Percentiles rank a stretch among this genome's conserved stretches.
These are phyloP conservation scores for Penicillium argentinense DNA, from an alignment of 495 filamentous ascomycete species.

Conservation along the genomic window DNA sequence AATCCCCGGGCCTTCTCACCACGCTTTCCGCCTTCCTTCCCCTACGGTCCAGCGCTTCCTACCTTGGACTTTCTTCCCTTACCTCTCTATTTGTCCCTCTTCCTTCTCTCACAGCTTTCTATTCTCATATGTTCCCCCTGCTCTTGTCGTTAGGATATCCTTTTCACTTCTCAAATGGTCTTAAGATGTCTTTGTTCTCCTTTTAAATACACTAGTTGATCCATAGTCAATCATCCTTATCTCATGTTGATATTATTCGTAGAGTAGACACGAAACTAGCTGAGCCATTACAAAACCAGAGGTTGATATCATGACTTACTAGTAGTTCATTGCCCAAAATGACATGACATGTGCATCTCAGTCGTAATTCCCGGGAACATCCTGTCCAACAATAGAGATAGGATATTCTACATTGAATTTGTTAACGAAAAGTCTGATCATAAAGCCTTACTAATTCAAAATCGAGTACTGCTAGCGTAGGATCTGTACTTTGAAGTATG, in stretches of 20 bases:
- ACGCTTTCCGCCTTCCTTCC: not conserved
- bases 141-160: constrained; percentile 30
- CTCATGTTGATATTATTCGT: not conserved
- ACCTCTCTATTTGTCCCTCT: not conserved
- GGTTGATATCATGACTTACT: too few species aligned
- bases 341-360: too few species aligned
- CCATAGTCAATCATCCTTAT: not conserved
- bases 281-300: too few species aligned
- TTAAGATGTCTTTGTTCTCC: constrained; percentile 8
- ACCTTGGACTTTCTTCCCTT: not conserved
- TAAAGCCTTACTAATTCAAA: too few species aligned
- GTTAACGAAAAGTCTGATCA: too few species aligned
- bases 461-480: too few species aligned
- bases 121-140: constrained; percentile 23
- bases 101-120: not conserved
- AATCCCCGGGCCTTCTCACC: not conserved
- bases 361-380: too few species aligned
- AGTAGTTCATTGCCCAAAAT: too few species aligned
- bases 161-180: constrained; percentile 24
- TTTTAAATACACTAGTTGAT: constrained; percentile 7
- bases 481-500: too few species aligned
- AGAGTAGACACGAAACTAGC: too few species aligned
- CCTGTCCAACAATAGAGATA: too few species aligned
- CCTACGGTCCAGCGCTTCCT: not conserved
- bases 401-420: too few species aligned